Evolutionary conservation across 1,284 basidiomycete genomes (phyloP), one percentile per base, ranked within the genome.

Genomic region (Flammula alnicola): DNA sequence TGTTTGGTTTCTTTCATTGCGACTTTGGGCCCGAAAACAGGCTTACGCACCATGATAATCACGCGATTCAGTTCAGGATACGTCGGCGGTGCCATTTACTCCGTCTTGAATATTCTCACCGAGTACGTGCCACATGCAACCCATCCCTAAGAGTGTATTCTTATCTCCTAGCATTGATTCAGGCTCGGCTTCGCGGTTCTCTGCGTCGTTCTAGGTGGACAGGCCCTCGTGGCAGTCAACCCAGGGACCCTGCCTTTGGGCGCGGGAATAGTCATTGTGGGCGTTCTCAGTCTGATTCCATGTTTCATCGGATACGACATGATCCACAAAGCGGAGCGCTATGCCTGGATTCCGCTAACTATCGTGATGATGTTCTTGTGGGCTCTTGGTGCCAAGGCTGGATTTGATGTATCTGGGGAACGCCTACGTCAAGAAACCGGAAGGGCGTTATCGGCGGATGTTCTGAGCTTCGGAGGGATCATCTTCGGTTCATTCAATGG

Each of bases 31-130:
- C 49, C 49, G 3, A 51, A 45, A 33, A 51, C 49, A 1, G 49
- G 49, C 5, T 27, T 51, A 20, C 17, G 49, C 6, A 51, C 49
- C 22, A 51, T 51, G 49, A 27, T 51, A 11, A 51, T 51, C 16
- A 51, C 49, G 8, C 49, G 49, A 19, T 51, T 51, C 22, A 51
- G 42, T 16, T 51, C 49, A n/a, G 49, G 49, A 10, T 51, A 51
- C 27, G 27, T 51, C 5, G 49, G 49, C 11, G 42, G 49, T 6
- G 29, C 37, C 6, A 45, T 51, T 19, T 51, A 51, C 12, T 45
- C 49, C 9, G 32, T 51, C 31, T 17, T 51, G n/a, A 51, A 51
- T 17, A 45, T 51, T 11, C 42, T 51, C 14, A 51, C 49, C 6
- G 43, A 51, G 49, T 51, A 22, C 14, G 47, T 31, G 25, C 11